Conservation (phyloP, 2,329 filamentous ascomycete genomes). For the Penicillium griseofulvum region DNA sequence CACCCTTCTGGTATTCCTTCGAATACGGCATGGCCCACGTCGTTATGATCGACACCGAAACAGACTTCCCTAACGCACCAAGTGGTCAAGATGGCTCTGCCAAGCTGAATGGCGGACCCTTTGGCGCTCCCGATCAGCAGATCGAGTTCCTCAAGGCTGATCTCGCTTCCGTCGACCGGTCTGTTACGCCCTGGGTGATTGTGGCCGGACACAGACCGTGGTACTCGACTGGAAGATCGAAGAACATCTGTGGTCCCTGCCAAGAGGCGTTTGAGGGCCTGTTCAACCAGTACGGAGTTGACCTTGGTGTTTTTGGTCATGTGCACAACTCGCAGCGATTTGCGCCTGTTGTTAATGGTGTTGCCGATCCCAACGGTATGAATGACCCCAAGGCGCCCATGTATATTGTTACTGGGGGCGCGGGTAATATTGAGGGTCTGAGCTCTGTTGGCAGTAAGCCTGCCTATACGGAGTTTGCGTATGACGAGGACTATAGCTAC, state of each 20-base stretch:
- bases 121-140: conserved; percentile 51
- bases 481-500: conserved; percentile 51
- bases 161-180: conserved; percentile 56
- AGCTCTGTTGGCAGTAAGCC: conserved; percentile 43
- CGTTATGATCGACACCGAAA: conserved; percentile 57
- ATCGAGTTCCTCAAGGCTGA: conserved; percentile 56
- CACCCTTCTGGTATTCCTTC: conserved; percentile 60
- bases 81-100: conserved; percentile 45
- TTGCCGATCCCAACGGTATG: conserved; percentile 46
- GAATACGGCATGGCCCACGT: conserved; percentile 59
- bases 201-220: conserved; percentile 48
- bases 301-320: conserved; percentile 57
- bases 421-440: conserved; percentile 58
- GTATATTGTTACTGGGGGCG: conserved; percentile 57
- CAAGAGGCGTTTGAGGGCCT: conserved; percentile 54
- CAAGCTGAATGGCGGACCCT: conserved; percentile 49
- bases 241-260: conserved; percentile 46
- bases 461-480: conserved; percentile 41
- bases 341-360: conserved; percentile 28
- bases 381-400: conserved; percentile 54
- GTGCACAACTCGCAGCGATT: conserved; percentile 60
- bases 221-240: conserved; percentile 42
- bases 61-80: conserved; percentile 54
- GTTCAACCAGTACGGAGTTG: conserved; percentile 57
- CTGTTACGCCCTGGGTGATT: conserved; percentile 55